Evolutionary conservation across 192 early-diverging fungal genomes (phyloP), one percentile per base, ranked within the genome.

Genomic region (Backusella sp.): DNA sequence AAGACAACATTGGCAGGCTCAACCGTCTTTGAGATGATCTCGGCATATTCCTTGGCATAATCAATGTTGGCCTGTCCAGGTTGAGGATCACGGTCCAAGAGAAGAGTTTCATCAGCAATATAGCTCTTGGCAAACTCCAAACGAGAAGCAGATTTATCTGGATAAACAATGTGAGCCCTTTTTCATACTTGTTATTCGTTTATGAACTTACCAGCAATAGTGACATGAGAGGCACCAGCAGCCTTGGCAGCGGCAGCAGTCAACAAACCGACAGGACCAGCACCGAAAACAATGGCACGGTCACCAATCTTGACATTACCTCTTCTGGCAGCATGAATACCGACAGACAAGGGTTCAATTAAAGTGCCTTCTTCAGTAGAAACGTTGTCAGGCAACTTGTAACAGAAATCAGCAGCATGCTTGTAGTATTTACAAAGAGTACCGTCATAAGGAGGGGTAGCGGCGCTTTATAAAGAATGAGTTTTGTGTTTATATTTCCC

Each of bases 191-290:
- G 35, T 26, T 7, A 26, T 17, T 66, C 26, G 11, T 30, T 68
- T n/a, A 41, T 76, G 23, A 44, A 44, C 11, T 74, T 77, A 80
- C 80, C 82, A 26, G 82, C 74, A 52, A 85, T 80, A 5, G 74
- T 80, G 30, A 85, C 74, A 42, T 80, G 76, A 34, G 71, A 49
- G n/a, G 84, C 81, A 35, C 84, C 84, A 39, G 76, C 59, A 53
- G 84, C 84, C 56, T 85, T 85, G 11, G 85, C 85, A 28, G 77
- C 76, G n/a, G 85, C 83, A 59, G 73, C 77, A 6, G 46, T 56
- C 56, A 86, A 68, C 26, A 84, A 73, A 23, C 85, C 85, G 42
- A 86, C 76, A 17, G 85, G 78, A 30, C 85, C 85, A 66, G 85
- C 85, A 56, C 85, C 85, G 73, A 86, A 83, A 56, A 86, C 75